Evolutionary conservation across 2,329 filamentous ascomycete species (phyloP).

Genomic region (Scorias spongiosa): DNA sequence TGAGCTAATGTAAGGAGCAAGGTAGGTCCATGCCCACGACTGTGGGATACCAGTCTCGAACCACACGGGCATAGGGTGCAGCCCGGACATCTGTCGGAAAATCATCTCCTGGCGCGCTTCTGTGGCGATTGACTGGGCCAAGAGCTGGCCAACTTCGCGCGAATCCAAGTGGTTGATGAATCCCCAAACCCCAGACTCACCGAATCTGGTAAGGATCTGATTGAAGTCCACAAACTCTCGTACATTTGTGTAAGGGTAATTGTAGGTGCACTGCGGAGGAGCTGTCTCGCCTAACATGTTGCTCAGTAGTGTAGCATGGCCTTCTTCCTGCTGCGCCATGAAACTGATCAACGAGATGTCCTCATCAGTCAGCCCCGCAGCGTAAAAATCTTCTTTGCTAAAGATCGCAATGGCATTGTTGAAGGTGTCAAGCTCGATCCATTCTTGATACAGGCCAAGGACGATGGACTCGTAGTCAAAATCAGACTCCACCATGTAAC

Average conservation of each 20-base stretch:
- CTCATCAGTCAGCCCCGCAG: slow-evolving; percentile 50
- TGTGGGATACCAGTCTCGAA: slow-evolving; percentile 68
- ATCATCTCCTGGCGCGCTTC: slow-evolving; percentile 73
- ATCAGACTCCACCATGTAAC: slow-evolving; percentile 65
- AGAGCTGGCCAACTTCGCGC: slow-evolving; percentile 55
- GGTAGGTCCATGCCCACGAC: slow-evolving; percentile 68
- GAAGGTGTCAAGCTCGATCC: slow-evolving; percentile 73
- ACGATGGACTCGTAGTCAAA: slow-evolving; percentile 70
- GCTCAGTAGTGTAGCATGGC: slow-evolving; percentile 60
- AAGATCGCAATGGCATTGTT: slow-evolving; percentile 59
- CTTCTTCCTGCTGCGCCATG: slow-evolving; percentile 64
- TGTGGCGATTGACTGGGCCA: slow-evolving; percentile 61
- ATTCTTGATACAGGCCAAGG: slow-evolving; percentile 66
- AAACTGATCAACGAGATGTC: slow-evolving; percentile 57
- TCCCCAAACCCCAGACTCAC: slow-evolving; percentile 66
- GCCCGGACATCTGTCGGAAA: slow-evolving; percentile 67
- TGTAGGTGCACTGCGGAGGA: slow-evolving; percentile 62
- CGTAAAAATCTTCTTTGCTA: slow-evolving; percentile 52
- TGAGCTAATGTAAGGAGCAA: slow-evolving; percentile 66
- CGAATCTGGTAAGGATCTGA: slow-evolving; percentile 71
- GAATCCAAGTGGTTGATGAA: slow-evolving; percentile 67
- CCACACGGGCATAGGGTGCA: slow-evolving; percentile 72
- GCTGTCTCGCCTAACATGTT: slow-evolving; percentile 62
- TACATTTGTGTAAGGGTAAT: slow-evolving; percentile 63
- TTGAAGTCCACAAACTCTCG: slow-evolving; percentile 70